Conservation (phyloP, 2,329 filamentous ascomycete genomes). For the Aspergillus spinulosporus region DNA sequence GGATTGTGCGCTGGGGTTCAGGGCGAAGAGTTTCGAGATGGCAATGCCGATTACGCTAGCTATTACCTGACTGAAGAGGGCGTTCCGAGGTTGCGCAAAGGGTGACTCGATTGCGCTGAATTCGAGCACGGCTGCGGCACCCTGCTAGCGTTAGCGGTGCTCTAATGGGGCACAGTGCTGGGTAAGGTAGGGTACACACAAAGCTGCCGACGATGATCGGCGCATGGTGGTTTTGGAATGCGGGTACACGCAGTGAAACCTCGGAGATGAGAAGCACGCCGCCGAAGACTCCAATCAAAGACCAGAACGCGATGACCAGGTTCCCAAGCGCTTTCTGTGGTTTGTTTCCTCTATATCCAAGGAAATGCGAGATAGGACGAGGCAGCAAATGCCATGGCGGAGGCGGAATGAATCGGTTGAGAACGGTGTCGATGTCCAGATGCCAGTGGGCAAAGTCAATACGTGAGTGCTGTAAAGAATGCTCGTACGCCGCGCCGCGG, state of each 20-base stretch:
- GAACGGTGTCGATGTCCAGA: conserved; percentile 72
- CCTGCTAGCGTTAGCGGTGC: conserved; percentile 45
- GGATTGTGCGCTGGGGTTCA: conserved; percentile 49
- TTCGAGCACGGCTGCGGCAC: conserved; percentile 72
- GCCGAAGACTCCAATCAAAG: conserved; percentile 64
- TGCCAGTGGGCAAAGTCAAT: conserved; percentile 42
- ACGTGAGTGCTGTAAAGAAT: conserved; percentile 8
- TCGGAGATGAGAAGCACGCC: conserved; percentile 62
- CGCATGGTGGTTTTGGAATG: conserved; percentile 54
- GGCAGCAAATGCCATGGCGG: conserved; percentile 67
- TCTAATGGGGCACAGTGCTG: no score
- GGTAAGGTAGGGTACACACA: conserved; percentile 49
- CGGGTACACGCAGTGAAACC: conserved; percentile 56
- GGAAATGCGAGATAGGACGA: conserved; percentile 63
- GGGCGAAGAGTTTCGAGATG: conserved; percentile 65
- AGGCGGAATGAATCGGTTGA: conserved; percentile 69
- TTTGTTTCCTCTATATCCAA: conserved; percentile 58
- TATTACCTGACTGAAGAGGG: conserved; percentile 66
- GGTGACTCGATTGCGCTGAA: conserved; percentile 72
- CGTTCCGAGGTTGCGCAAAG: conserved; percentile 70
- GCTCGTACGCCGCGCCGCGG: conserved; percentile 1
- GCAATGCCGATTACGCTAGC: conserved; percentile 61
- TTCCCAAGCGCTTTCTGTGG: conserved; percentile 54
- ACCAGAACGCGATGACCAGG: conserved; percentile 61
- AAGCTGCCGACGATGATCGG: conserved; percentile 70